Percentiles rank a stretch among this genome's conserved stretches.
These are phyloP conservation scores for Bryum argenteum DNA, from an alignment of 225 moss, liverwort and hornwort genomes.

Conservation along the genomic window DNA sequence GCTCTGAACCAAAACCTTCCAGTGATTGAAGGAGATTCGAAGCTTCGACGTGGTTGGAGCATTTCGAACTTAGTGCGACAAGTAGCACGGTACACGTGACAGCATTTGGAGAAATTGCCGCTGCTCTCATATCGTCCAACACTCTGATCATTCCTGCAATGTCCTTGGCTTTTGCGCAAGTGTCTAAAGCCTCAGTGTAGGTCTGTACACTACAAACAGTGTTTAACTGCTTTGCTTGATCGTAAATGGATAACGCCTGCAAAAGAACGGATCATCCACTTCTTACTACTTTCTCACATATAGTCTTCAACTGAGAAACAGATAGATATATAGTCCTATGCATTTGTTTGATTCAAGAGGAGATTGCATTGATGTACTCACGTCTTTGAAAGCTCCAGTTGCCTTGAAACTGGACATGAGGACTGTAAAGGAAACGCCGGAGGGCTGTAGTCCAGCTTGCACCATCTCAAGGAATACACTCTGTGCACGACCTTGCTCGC, in stretches of 20 bases:
- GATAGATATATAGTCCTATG: constrained; percentile 11
- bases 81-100: constrained; percentile 90
- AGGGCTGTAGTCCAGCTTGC: constrained; percentile 75
- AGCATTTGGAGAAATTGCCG: constrained; percentile 68
- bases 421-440: constrained; percentile 68
- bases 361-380: constrained; percentile 32
- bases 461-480: constrained; percentile 71
- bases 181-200: constrained; percentile 83
- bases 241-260: constrained; percentile 83
- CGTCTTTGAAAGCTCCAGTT: constrained; percentile 78
- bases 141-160: constrained; percentile 61
- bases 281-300: neutral
- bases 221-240: constrained; percentile 64
- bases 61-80: constrained; percentile 80
- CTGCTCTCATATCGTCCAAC: constrained; percentile 75
- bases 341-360: neutral
- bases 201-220: constrained; percentile 75
- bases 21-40: constrained; percentile 64
- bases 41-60: constrained; percentile 65
- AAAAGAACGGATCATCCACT: constrained; percentile 19
- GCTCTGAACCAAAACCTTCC: constrained; percentile 59
- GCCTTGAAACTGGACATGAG: constrained; percentile 91
- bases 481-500: constrained; percentile 67
- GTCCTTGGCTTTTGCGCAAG: constrained; percentile 72
- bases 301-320: constrained; percentile 7